Evolutionary conservation across 2,329 filamentous ascomycete species (phyloP).

Genomic region (Lachnellula occidentalis): DNA sequence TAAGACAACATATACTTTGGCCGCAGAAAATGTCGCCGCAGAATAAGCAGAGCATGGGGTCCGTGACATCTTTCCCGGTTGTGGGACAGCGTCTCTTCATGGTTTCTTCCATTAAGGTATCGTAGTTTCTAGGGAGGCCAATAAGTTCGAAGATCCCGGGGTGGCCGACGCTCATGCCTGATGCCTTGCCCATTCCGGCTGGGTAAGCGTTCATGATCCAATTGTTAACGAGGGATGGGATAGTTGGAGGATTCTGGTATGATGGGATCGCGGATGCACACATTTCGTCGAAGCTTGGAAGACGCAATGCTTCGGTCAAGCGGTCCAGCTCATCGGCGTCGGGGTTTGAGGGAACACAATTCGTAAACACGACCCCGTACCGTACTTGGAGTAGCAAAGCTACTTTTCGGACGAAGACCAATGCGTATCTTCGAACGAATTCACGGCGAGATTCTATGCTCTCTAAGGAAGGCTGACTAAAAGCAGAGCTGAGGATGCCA

Average conservation of each 20-base stretch:
- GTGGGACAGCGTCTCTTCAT: conserved; percentile 79
- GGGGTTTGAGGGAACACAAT: conserved; percentile 55
- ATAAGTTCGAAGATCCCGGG: conserved; percentile 92
- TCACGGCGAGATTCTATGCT: conserved; percentile 46
- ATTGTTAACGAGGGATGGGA: conserved; percentile 47
- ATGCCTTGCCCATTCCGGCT: background rate
- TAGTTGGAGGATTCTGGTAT: conserved; percentile 25
- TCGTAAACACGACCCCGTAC: conserved; percentile 82
- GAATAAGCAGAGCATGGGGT: conserved; percentile 88
- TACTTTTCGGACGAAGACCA: conserved; percentile 84
- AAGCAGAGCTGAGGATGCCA: conserved; percentile 38
- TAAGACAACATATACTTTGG: conserved; percentile 86
- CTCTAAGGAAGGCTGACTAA: conserved; percentile 50
- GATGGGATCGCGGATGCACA: conserved; percentile 37
- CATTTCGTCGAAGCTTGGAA: conserved; percentile 77
- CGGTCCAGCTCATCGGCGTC: conserved; percentile 76
- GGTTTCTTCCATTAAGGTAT: conserved; percentile 86
- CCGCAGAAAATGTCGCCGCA: conserved; percentile 97
- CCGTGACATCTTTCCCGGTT: conserved; percentile 84
- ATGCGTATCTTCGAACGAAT: conserved; percentile 73
- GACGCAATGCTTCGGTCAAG: conserved; percentile 65
- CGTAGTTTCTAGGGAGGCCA: conserved; percentile 86
- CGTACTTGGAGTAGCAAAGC: conserved; percentile 80
- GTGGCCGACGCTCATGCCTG: conserved; percentile 50
- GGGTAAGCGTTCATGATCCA: conserved; percentile 54